A percentile compares a stretch with the other conserved stretches of the same genome.
Evolutionary conservation across 2,329 filamentous ascomycete genomes (phyloP).

Genomic region (Epicoccum nigrum): DNA sequence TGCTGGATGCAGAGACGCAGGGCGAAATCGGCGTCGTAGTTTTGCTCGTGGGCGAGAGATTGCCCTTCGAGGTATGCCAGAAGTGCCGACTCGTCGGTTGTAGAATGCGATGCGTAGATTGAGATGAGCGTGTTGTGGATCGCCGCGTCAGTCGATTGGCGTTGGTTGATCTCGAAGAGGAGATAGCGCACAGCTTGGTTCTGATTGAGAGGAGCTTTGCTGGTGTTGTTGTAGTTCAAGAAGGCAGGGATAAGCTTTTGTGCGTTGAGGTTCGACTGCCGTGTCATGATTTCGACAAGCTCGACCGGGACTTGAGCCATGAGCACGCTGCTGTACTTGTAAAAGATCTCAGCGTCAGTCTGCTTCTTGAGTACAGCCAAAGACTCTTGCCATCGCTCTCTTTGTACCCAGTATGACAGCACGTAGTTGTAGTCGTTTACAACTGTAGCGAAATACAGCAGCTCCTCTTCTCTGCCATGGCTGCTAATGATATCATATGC

Average conservation of each 20-base stretch:
- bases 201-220: constrained; percentile 66
- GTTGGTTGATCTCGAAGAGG: constrained; percentile 88
- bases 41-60: constrained; percentile 72
- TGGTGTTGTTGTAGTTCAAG: constrained; percentile 87
- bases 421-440: constrained; percentile 95
- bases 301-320: constrained; percentile 88
- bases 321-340: constrained; percentile 94
- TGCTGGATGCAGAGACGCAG: constrained; percentile 94
- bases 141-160: constrained; percentile 79
- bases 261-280: constrained; percentile 82
- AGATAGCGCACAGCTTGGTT: constrained; percentile 96
- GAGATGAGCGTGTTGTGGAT: constrained; percentile 97
- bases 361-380: constrained; percentile 90
- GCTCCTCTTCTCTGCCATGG: constrained; percentile 90
- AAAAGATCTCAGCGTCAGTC: constrained; percentile 90
- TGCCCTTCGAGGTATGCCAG: constrained; percentile 90
- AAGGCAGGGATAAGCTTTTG: constrained; percentile 90
- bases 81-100: constrained; percentile 81
- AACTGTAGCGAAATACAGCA: constrained; percentile 87
- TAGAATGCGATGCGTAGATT: constrained; percentile 87
- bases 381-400: constrained; percentile 88
- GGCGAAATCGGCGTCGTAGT: constrained; percentile 95
- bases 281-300: constrained; percentile 93
- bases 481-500: constrained; percentile 96
- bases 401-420: constrained; percentile 94